Conservation (phyloP, 306 rosid species). For the Neltuma alba region DNA sequence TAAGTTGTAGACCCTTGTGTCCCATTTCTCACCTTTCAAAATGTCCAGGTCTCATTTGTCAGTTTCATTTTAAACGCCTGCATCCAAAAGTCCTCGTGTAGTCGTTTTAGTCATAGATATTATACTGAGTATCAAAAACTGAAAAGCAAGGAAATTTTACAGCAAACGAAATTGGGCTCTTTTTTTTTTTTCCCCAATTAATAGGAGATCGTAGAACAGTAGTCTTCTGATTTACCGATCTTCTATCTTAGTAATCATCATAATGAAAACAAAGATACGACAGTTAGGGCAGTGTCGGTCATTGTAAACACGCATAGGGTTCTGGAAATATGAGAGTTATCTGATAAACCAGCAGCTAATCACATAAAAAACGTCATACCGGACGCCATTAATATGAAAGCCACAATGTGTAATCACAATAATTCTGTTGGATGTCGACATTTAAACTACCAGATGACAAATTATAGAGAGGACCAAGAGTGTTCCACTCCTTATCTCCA, state of each 20-base stretch:
- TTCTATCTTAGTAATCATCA: not conserved
- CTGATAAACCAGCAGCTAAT: not conserved
- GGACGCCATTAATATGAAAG: not conserved
- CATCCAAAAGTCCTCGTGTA: not conserved
- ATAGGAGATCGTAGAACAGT: not conserved
- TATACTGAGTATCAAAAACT: not conserved
- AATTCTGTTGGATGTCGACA: not conserved
- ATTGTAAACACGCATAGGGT: not conserved
- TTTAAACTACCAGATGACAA: conserved; percentile 18
- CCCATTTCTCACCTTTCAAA: conserved; percentile 11
- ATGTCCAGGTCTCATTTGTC: not conserved
- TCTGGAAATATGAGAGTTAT: not conserved
- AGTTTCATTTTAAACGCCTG: not conserved
- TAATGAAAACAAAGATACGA: no score
- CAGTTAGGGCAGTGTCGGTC: not conserved
- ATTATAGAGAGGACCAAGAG: not conserved
- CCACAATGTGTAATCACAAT: not conserved
- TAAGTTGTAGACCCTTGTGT: not conserved
- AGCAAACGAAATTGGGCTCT: not conserved
- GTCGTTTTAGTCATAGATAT: not conserved
- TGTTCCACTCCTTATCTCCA: conserved; percentile 11
- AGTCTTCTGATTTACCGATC: not conserved
- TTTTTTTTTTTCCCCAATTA: not conserved
- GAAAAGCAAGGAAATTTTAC: not conserved
- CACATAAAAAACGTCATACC: not conserved